Base-by-base conservation (phyloP, 2,329 filamentous ascomycete genomes). In the Colletotrichum navitas region DNA sequence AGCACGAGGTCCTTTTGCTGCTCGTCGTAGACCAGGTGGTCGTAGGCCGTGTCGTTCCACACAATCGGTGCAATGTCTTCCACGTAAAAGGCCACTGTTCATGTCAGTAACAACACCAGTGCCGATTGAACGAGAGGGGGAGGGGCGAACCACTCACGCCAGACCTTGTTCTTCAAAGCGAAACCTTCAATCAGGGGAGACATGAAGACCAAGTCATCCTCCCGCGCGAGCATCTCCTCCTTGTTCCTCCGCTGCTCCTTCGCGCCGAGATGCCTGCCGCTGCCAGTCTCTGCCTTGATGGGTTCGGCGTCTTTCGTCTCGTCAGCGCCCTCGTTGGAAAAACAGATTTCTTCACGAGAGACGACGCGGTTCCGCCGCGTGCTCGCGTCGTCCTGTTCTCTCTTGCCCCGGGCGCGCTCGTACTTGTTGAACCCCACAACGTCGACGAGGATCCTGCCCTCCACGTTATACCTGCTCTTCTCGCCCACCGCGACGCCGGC, bases 1-100 rank as follows among this genome's bases (percentile, higher is more conserved):
- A 85, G 76, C 1, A 87, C 80, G 10, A 86, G 74, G 41, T 85
- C 83, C 74, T 86, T 87, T 45, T 85, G 83, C 69, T 84, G 79
- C 39, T 84, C 81, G 52, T 84, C 81, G 74, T 85, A 85, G 5
- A 86, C 85, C 6, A 86, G 79, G 54, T 85, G 82, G 3, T 81
- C 80, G 73, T 81, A 86, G 0, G 85, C 84, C 8, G 80, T 75
- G 68, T 82, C 80, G 74, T 86, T 86, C 85, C 84, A 86, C 7
- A 76, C 61, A 56, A 86, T 77, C 4, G 81, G 80, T 49, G 78
- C 75, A 69, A 85, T 79, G 60, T 85, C 81, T 49, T 85, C 82
- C 34, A 85, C 74, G 47, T 78, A 83, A 51, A 85, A 83, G 4
- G 55, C 60, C 45, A 78, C 75, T 77, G 36, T 2, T 11, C 2